phyloP scores from a whole-genome alignment of 768 basidiomycete genomes.

The Clavulina sp. region DNA sequence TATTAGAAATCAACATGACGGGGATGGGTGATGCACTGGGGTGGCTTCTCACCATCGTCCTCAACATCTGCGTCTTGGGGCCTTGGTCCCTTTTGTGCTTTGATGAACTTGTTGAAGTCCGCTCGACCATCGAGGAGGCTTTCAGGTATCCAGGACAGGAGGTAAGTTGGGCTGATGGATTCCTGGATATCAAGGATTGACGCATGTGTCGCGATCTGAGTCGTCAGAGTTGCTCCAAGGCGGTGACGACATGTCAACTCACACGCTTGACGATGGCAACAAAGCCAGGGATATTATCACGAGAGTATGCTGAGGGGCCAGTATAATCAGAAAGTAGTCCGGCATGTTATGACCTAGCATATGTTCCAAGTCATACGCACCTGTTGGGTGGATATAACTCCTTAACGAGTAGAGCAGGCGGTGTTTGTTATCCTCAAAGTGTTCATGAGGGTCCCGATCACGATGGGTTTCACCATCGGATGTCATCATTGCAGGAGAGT shows the following conservation, averaged over 20 bases:
- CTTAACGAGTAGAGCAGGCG: conserved; percentile 78
- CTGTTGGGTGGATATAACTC: conserved; percentile 73
- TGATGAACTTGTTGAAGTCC: conserved; percentile 84
- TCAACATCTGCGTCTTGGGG: conserved; percentile 32
- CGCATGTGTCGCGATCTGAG: too few relatives aligned
- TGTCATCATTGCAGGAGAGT: conserved; percentile 4
- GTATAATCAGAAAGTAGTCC: too few relatives aligned
- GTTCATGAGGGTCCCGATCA: background rate
- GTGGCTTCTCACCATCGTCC: conserved; percentile 41
- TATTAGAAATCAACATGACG: background rate
- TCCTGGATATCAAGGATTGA: background rate
- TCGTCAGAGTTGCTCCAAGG: too few relatives aligned
- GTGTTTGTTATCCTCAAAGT: conserved; percentile 26
- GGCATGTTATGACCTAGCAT: background rate
- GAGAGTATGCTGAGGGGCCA: conserved; percentile 48
- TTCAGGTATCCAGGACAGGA: conserved; percentile 91
- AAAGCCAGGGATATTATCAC: conserved; percentile 91
- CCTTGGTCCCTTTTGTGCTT: conserved; percentile 51
- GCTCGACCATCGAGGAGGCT: conserved; percentile 55
- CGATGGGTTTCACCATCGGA: conserved; percentile 40
- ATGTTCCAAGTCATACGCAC: background rate
- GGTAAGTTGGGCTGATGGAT: conserved; percentile 34
- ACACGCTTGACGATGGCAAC: conserved; percentile 82
- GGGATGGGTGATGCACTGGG: conserved; percentile 12
- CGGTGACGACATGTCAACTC: too few relatives aligned